Percentiles rank a stretch among this genome's conserved stretches.
Conservation (phyloP, 257 asterid species). For the Fraxinus anomala region DNA sequence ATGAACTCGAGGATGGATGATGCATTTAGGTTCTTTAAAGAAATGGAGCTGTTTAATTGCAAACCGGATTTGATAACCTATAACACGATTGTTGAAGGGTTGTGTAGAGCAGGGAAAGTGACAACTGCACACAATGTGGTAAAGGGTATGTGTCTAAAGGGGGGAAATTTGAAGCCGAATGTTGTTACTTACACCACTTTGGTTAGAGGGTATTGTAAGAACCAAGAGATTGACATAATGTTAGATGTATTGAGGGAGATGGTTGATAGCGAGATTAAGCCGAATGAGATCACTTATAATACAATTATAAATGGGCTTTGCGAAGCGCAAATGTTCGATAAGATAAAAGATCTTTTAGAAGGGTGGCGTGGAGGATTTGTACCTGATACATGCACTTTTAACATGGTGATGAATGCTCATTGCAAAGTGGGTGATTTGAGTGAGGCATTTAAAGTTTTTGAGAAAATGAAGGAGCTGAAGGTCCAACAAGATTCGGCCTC, state of each 20-base stretch:
- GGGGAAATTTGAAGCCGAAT: constrained; percentile 61
- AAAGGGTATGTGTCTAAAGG: constrained; percentile 62
- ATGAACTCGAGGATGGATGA: constrained; percentile 68
- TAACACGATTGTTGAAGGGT: constrained; percentile 75
- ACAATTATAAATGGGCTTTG: constrained; percentile 78
- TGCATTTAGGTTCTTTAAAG: constrained; percentile 75
- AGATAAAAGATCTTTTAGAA: constrained; percentile 54
- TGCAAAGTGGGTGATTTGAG: constrained; percentile 52
- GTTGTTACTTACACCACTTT: constrained; percentile 83
- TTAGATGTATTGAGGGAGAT: constrained; percentile 56
- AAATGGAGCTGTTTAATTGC: constrained; percentile 64
- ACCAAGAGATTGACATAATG: constrained; percentile 52
- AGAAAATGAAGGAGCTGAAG: constrained; percentile 62
- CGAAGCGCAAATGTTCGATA: constrained; percentile 54
- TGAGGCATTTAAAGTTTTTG: constrained; percentile 54
- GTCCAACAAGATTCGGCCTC: constrained; percentile 71
- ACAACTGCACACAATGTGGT: constrained; percentile 63
- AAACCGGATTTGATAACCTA: constrained; percentile 68
- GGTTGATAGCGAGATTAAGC: constrained; percentile 54
- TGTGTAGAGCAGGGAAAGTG: constrained; percentile 79
- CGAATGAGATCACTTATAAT: constrained; percentile 60
- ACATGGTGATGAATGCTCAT: constrained; percentile 69
- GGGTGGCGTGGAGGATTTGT: constrained; percentile 43
- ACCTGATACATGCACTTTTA: constrained; percentile 80
- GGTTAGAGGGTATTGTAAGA: constrained; percentile 80